Percentiles rank a stretch among this genome's conserved stretches.
phyloP scores from a whole-genome alignment of 345 rosid genomes.

The Acer saccharum region DNA sequence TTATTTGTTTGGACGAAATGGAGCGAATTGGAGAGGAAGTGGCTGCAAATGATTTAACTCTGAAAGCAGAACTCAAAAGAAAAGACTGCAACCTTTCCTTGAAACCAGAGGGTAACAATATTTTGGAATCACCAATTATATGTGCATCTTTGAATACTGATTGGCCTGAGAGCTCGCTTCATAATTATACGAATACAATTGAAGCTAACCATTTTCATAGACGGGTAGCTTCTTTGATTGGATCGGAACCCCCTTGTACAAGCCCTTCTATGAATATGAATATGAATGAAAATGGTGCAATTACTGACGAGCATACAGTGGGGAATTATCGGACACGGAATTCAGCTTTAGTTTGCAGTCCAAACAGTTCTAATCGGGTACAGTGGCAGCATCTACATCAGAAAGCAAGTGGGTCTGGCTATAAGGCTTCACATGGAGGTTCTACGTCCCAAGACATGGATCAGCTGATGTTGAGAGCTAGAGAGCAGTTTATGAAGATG shows the following conservation, averaged over 20 bases:
- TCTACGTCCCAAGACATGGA: conserved; percentile 40
- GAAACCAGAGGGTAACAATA: conserved; percentile 36
- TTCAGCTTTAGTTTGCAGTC: conserved; percentile 32
- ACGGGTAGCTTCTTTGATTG: conserved; percentile 23
- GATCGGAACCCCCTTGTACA: conserved; percentile 17
- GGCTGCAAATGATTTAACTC: conserved; percentile 33
- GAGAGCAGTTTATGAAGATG: conserved; percentile 40
- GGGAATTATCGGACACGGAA: conserved; percentile 33
- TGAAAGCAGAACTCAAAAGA: conserved; percentile 26
- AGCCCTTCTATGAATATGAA: conserved; percentile 9
- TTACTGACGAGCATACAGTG: conserved; percentile 47
- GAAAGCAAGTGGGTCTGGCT: conserved; percentile 24
- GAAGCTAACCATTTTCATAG: conserved; percentile 21
- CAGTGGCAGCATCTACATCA: conserved; percentile 38
- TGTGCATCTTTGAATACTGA: conserved; percentile 26
- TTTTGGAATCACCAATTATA: conserved; percentile 33
- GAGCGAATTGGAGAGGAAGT: conserved; percentile 47
- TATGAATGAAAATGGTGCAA: conserved; percentile 25
- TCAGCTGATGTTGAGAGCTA: conserved; percentile 33
- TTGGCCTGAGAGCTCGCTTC: conserved; percentile 38
- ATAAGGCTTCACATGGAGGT: conserved; percentile 33
- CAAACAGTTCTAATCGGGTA: conserved; percentile 30
- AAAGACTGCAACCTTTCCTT: conserved; percentile 38
- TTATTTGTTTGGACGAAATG: conserved; percentile 38
- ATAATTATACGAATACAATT: conserved; percentile 22